Conservation (phyloP, 768 basidiomycete species). For the Austroboletus festivus region DNA sequence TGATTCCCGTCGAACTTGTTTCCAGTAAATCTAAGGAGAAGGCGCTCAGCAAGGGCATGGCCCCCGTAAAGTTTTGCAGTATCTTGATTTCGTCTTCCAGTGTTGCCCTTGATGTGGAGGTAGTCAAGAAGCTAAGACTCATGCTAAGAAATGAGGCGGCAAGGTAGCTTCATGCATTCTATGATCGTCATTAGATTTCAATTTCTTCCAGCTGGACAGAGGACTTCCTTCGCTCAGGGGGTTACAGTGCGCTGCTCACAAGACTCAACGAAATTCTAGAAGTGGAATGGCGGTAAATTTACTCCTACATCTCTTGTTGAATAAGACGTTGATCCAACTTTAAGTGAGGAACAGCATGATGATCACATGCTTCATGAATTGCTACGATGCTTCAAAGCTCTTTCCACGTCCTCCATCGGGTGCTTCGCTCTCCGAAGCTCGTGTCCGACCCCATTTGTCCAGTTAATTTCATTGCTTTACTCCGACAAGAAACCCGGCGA, state of each 20-base stretch:
- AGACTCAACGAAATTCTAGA: conserved; percentile 88
- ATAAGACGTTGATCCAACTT: conserved; percentile 9
- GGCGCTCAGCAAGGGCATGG: conserved; percentile 47
- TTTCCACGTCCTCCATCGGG: conserved; percentile 86
- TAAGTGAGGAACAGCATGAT: conserved; percentile 97
- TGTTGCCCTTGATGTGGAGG: conserved; percentile 76
- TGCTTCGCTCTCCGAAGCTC: conserved; percentile 87
- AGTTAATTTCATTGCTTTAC: conserved; percentile 81
- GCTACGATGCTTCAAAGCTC: conserved; percentile 88
- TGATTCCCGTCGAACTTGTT: conserved; percentile 34
- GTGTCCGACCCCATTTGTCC: conserved; percentile 83
- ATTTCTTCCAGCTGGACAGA: conserved; percentile 72
- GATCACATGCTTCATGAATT: conserved; percentile 92
- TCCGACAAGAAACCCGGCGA: conserved; percentile 99
- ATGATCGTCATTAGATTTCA: neutral
- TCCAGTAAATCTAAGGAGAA: conserved; percentile 52
- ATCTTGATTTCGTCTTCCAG: conserved; percentile 67
- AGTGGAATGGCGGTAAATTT: conserved; percentile 91
- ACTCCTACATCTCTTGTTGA: neutral
- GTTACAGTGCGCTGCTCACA: conserved; percentile 80
- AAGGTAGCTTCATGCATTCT: conserved; percentile 42
- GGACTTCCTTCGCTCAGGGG: conserved; percentile 77
- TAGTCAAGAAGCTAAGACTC: conserved; percentile 83
- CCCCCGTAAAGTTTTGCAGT: conserved; percentile 65
- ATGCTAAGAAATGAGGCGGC: conserved; percentile 91